Base-by-base conservation (phyloP, 257 asterid species). In the Ophiorrhiza pumila region DNA sequence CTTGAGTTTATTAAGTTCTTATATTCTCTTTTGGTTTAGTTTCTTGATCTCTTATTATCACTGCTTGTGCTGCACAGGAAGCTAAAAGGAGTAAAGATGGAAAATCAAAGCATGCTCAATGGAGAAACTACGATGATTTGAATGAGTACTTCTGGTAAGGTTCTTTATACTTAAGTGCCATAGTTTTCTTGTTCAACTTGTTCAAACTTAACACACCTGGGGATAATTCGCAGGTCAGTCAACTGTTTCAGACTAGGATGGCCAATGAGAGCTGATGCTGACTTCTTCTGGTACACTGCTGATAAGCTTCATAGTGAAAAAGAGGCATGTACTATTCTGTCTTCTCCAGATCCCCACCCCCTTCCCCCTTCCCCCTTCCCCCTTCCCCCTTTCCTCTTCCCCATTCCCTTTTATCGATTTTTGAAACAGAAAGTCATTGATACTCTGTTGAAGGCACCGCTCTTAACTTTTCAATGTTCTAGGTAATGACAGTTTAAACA, bases 221-320 rank as follows among this genome's bases (percentile, higher is more conserved):
- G 71, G 73, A 77, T 77, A 78, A 49, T 59, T 65, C 87, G 90
- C 77, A 94, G 99, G 99, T 94, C 98, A 17, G 89, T 80, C 43
- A 79, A 87, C 78, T 94, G 99, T 77, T 94, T 94, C 83, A 87
- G 82, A 81, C 80, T 94, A 57, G 96, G 98, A 69, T 94, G 99
- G 99, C 99, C 99, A 25, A 94, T 94, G 99, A 98, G 99, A 77
- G 89, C 80, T 74, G 96, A 87, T 86, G 91, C 98, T 76, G 99
- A 94, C 90, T 94, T 94, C 87, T 94, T 94, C 80, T 74, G 87
- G 72, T 77, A 76, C 56, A 95, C 96, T 64, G 22, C 65, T 69
- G 92, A 84, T 72, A 49, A 81, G 65, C 65, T n/a, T 64, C 82
- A 3, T 59, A 74, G 78, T 42, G 88, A 86, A 23, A 80, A 84